These are phyloP conservation scores for Thermoascus crustaceus DNA, from an alignment of 2,329 filamentous ascomycete genomes.

Conservation along the genomic window DNA sequence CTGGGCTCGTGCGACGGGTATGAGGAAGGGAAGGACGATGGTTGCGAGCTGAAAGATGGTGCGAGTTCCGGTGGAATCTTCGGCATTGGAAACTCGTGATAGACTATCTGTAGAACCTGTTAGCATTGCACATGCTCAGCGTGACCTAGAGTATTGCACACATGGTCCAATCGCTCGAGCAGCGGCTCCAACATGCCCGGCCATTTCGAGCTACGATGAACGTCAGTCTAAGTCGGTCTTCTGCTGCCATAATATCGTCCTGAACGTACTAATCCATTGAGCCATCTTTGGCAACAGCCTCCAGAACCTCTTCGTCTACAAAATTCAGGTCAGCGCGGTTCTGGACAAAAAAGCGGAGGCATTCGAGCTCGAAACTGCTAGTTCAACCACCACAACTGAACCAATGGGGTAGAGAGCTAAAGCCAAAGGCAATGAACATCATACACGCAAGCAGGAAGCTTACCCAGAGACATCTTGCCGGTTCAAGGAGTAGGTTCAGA, in stretches of 20 bases:
- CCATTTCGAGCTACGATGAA: constrained; percentile 56
- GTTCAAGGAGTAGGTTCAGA: background rate
- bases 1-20: constrained; percentile 22
- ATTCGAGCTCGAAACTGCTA: background rate
- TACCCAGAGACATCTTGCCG: constrained; percentile 26
- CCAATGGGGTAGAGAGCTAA: background rate
- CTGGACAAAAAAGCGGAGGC: background rate
- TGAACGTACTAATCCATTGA: constrained; percentile 48
- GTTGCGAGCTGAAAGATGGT: constrained; percentile 25
- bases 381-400: background rate
- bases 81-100: constrained; percentile 67
- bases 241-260: constrained; percentile 2
- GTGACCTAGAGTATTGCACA: constrained; percentile 23
- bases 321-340: background rate
- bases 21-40: constrained; percentile 14
- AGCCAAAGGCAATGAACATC: background rate
- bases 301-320: constrained; percentile 46
- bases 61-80: constrained; percentile 41
- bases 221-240: constrained; percentile 25
- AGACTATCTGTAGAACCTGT: constrained; percentile 54
- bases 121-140: constrained; percentile 5
- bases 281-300: constrained; percentile 50
- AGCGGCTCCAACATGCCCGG: constrained; percentile 57
- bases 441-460: constrained; percentile 4
- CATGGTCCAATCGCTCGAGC: constrained; percentile 60